phyloP scores from a whole-genome alignment of 2,329 filamentous ascomycete species.

The Fusarium papillatum region DNA sequence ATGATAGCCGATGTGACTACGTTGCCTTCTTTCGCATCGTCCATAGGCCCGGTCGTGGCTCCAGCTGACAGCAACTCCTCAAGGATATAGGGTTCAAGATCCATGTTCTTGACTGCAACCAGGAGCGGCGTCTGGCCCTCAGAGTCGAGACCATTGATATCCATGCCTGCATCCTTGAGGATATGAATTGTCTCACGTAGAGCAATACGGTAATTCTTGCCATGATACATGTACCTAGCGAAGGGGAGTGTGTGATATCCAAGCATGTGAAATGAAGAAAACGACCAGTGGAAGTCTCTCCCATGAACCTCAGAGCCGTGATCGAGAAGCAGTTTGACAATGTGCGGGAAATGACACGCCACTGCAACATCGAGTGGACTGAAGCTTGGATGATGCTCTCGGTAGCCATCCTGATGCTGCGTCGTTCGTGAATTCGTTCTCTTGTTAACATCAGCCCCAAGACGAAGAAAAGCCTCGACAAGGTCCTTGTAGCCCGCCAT shows the following conservation, averaged over 20 bases:
- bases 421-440: neutral
- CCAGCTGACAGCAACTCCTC: conserved; percentile 1
- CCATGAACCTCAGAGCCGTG: neutral
- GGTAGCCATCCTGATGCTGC: neutral
- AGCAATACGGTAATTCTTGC: neutral
- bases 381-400: neutral
- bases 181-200: neutral
- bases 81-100: conserved; percentile 3
- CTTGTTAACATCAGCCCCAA: neutral
- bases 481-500: neutral
- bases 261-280: conserved; percentile 4
- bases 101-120: neutral
- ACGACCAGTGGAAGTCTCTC: neutral
- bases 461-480: neutral
- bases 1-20: neutral
- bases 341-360: neutral
- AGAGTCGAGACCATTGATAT: neutral
- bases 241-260: neutral
- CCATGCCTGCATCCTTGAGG: neutral
- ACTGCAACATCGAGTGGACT: neutral
- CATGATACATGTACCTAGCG: neutral
- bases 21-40: neutral
- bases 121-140: neutral
- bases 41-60: neutral
- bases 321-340: neutral